Conservation (phyloP, 176 grass and related monocot genomes). For the Carex littledalei region DNA sequence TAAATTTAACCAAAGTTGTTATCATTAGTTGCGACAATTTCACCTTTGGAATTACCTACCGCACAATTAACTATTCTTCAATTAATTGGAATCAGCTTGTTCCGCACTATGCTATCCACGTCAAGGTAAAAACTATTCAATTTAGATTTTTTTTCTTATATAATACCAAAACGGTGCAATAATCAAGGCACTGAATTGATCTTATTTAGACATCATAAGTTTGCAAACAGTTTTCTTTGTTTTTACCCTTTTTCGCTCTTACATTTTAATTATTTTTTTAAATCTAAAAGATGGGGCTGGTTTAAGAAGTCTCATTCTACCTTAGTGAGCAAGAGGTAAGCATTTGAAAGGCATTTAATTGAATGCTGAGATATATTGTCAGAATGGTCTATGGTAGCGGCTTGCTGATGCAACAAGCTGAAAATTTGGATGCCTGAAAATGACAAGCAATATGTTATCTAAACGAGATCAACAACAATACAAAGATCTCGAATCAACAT, state of each 20-base stretch:
- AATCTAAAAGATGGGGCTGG: background rate
- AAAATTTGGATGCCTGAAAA: constrained; percentile 4
- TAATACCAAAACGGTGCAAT: background rate
- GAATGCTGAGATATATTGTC: background rate
- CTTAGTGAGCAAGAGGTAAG: background rate
- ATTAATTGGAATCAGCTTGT: background rate
- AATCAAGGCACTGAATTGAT: background rate
- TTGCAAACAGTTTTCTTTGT: too few species aligned
- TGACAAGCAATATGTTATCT: background rate
- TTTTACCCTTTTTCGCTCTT: too few species aligned
- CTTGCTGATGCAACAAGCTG: background rate
- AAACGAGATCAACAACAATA: background rate
- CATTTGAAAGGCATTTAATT: constrained; percentile 11
- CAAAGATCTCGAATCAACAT: constrained; percentile 12
- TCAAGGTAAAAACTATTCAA: background rate
- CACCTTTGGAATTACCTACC: background rate
- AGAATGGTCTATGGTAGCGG: background rate
- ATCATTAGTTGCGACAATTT: background rate
- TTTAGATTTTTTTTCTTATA: background rate
- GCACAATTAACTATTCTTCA: background rate
- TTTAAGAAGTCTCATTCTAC: background rate
- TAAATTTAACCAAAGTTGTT: background rate
- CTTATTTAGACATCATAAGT: background rate
- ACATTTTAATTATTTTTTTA: background rate
- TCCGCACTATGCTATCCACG: background rate